A percentile compares a stretch with the other conserved stretches of the same genome.
Conservation (phyloP, 768 basidiomycete genomes). For the Neoboletus magnificus region DNA sequence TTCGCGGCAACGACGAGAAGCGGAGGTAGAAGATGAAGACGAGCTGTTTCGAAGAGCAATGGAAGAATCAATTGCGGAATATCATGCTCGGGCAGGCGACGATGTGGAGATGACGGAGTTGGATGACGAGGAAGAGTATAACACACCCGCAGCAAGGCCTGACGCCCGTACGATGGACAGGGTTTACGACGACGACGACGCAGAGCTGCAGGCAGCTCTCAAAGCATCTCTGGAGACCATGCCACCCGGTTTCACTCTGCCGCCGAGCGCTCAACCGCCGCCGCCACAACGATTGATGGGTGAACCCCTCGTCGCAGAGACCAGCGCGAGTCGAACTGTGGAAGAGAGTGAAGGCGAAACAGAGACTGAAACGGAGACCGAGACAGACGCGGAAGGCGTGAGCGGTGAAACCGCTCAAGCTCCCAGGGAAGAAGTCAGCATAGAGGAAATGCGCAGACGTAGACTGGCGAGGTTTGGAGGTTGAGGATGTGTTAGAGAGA, state of each 20-base stretch:
- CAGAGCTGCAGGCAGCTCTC: slow-evolving; percentile 82
- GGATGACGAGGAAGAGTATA: slow-evolving; percentile 25
- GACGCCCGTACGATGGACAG: slow-evolving; percentile 28
- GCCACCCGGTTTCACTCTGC: slow-evolving; percentile 49
- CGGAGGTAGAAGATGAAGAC: slow-evolving; percentile 46
- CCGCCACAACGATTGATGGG: slow-evolving; percentile 18
- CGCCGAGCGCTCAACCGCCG: slow-evolving; percentile 14
- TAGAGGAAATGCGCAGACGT: slow-evolving; percentile 67
- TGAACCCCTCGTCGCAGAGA: background rate
- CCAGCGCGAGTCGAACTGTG: slow-evolving; percentile 6
- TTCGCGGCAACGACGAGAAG: slow-evolving; percentile 3
- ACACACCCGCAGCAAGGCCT: background rate
- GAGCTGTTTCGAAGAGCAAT: slow-evolving; percentile 49
- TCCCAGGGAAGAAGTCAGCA: slow-evolving; percentile 38
- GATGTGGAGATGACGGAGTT: slow-evolving; percentile 18
- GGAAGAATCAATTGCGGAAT: slow-evolving; percentile 25
- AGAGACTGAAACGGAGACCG: slow-evolving; percentile 35
- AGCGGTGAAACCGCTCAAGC: slow-evolving; percentile 2
- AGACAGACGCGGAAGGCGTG: slow-evolving; percentile 28
- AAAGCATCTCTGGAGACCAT: slow-evolving; percentile 72
- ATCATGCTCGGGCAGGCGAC: slow-evolving; percentile 16
- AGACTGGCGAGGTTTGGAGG: slow-evolving; percentile 63
- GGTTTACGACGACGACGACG: slow-evolving; percentile 85
- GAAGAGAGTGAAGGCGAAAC: slow-evolving; percentile 31
- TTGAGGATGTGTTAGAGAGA: slow-evolving; percentile 19